phyloP scores from a whole-genome alignment of 2,329 filamentous ascomycete species.

The Cytospora leucostoma region DNA sequence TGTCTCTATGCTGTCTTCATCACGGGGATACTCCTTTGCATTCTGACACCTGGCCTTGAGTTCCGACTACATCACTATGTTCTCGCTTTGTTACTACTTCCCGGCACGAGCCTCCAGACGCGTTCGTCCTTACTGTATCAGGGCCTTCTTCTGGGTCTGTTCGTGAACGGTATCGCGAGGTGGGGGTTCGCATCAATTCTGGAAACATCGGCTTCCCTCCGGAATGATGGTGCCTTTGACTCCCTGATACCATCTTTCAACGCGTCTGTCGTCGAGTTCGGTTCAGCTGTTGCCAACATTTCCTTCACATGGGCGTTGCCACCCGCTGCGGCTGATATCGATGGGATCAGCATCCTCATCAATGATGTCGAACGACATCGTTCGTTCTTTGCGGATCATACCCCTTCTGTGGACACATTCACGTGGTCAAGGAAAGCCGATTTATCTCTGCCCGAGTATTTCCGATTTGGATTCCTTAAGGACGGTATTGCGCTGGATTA shows the following conservation, averaged over 20 bases:
- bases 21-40: slow-evolving; percentile 64
- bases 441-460: slow-evolving; percentile 24
- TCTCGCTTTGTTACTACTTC: slow-evolving; percentile 81
- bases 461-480: slow-evolving; percentile 29
- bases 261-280: not conserved
- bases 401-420: not conserved
- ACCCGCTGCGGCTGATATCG: slow-evolving; percentile 47
- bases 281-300: not conserved
- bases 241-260: slow-evolving; percentile 7
- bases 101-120: slow-evolving; percentile 86
- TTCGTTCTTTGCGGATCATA: slow-evolving; percentile 54
- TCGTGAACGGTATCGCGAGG: slow-evolving; percentile 88
- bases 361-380: slow-evolving; percentile 83
- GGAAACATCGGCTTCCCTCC: slow-evolving; percentile 74
- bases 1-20: slow-evolving; percentile 73
- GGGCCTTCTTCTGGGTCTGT: slow-evolving; percentile 84
- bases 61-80: slow-evolving; percentile 96
- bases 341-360: slow-evolving; percentile 77
- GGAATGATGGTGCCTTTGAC: slow-evolving; percentile 33
- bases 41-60: slow-evolving; percentile 73
- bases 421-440: slow-evolving; percentile 2
- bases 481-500: slow-evolving; percentile 22
- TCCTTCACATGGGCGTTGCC: slow-evolving; percentile 5
- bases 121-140: slow-evolving; percentile 84
- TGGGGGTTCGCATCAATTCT: slow-evolving; percentile 92